phyloP scores from a whole-genome alignment of 805 yeast species.

The Spathaspora sp. region DNA sequence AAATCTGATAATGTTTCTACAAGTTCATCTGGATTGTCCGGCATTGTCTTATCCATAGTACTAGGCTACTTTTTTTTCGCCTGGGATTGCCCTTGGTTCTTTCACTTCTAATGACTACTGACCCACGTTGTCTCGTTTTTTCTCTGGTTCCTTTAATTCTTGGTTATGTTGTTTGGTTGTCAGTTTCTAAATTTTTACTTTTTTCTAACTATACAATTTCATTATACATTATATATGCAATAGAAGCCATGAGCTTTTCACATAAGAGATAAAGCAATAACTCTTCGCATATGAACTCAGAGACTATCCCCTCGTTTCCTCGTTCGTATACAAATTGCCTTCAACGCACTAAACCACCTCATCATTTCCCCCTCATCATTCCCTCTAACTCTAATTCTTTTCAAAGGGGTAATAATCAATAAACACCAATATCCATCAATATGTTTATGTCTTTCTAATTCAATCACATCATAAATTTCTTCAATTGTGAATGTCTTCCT shows the following conservation, averaged over 20 bases:
- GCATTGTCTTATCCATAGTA: constrained; percentile 7
- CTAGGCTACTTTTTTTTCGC: too few relatives aligned
- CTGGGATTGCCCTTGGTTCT: too few relatives aligned
- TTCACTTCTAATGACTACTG: too few relatives aligned
- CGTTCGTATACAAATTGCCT: constrained; percentile 11
- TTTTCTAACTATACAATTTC: too few relatives aligned
- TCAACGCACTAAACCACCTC: constrained; percentile 47
- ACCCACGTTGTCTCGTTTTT: neutral
- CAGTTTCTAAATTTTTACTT: too few relatives aligned
- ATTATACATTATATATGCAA: too few relatives aligned
- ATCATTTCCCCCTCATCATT: constrained; percentile 43
- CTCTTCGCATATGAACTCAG: neutral
- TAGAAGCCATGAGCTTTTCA: too few relatives aligned
- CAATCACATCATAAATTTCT: constrained; percentile 45
- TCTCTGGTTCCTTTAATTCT: constrained; percentile 27
- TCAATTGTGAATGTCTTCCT: constrained; percentile 25
- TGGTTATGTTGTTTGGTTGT: too few relatives aligned
- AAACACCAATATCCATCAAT: constrained; percentile 33
- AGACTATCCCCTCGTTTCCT: neutral
- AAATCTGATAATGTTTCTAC: constrained; percentile 22
- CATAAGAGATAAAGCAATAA: too few relatives aligned
- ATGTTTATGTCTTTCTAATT: constrained; percentile 42
- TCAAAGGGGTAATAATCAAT: constrained; percentile 43
- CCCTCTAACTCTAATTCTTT: constrained; percentile 43
- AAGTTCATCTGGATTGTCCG: constrained; percentile 4